A percentile compares a stretch with the other conserved stretches of the same genome.
These are phyloP conservation scores for Naganishia vishniacii DNA, from an alignment of 768 basidiomycete species.

Conservation along the genomic window DNA sequence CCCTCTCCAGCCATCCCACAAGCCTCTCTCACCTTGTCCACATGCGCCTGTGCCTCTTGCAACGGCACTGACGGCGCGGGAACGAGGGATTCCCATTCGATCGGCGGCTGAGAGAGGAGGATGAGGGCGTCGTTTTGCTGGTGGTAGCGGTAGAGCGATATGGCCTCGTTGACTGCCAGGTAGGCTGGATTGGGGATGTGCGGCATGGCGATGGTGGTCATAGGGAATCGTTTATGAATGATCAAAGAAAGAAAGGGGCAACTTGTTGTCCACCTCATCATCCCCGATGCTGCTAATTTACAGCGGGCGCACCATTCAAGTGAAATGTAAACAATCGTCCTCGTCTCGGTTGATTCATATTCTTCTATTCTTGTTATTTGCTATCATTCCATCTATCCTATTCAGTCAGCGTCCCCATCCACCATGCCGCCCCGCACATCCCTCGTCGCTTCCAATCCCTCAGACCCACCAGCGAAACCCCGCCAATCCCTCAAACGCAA, in stretches of 20 bases:
- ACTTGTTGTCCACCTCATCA: constrained; percentile 1
- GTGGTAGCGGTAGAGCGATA: neutral
- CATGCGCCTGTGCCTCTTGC: constrained; percentile 8
- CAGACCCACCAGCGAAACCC: neutral
- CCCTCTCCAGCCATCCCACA: neutral
- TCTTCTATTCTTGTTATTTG: neutral
- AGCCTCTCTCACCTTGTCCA: neutral
- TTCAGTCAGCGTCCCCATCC: neutral
- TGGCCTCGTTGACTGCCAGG: constrained; percentile 20
- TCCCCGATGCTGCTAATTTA: neutral
- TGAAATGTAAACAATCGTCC: constrained; percentile 2
- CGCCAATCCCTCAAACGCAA: constrained; percentile 7
- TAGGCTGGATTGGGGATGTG: constrained; percentile 23
- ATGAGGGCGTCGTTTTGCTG: neutral
- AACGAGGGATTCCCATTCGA: constrained; percentile 14
- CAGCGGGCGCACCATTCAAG: neutral
- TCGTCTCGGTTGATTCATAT: neutral
- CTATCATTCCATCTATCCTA: neutral
- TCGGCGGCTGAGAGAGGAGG: neutral
- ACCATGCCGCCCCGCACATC: constrained; percentile 10
- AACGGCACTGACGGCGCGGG: neutral
- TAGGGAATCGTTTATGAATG: no score
- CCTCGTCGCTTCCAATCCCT: neutral
- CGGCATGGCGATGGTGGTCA: neutral
- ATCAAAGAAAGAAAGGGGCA: no score